These are phyloP conservation scores for Coniochaeta sp. DNA, from an alignment of 2,329 filamentous ascomycete species.

Conservation along the genomic window DNA sequence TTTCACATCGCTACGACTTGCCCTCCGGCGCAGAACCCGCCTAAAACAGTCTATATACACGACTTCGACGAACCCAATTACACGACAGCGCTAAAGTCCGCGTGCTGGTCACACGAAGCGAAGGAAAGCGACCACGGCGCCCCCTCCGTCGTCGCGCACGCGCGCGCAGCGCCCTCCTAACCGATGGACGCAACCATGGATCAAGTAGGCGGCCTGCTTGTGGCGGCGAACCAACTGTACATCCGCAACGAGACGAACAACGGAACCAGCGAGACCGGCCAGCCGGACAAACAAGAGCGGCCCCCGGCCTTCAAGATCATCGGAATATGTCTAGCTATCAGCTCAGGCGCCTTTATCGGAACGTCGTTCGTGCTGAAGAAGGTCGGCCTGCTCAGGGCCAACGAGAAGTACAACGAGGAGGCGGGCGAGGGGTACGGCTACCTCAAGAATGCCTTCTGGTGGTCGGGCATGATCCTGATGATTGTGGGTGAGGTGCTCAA, in stretches of 20 bases:
- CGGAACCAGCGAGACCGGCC: slow-evolving; percentile 17
- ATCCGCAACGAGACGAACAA: slow-evolving; percentile 22
- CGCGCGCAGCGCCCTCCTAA: not conserved
- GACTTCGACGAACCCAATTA: not conserved
- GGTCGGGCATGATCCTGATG: slow-evolving; percentile 94
- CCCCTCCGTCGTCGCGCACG: not conserved
- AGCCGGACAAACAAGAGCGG: slow-evolving; percentile 21
- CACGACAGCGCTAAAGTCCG: not conserved
- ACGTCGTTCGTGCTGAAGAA: slow-evolving; percentile 96
- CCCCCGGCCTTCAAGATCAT: slow-evolving; percentile 69
- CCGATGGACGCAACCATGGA: not conserved
- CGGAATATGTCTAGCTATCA: slow-evolving; percentile 77
- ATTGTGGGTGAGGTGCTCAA: slow-evolving; percentile 95
- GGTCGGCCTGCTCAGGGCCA: slow-evolving; percentile 80
- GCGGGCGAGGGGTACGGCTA: slow-evolving; percentile 97
- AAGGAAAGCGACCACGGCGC: not conserved
- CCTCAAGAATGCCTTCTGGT: slow-evolving; percentile 92
- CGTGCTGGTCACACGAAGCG: not conserved
- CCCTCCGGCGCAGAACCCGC: not conserved
- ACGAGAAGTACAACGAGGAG: slow-evolving; percentile 92
- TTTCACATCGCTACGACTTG: not conserved
- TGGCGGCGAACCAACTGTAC: slow-evolving; percentile 31
- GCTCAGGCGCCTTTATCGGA: slow-evolving; percentile 88
- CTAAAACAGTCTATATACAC: not conserved
- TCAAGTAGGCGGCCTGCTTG: not conserved